Base-by-base conservation (phyloP, 257 asterid species). In the Plantago elongata region DNA sequence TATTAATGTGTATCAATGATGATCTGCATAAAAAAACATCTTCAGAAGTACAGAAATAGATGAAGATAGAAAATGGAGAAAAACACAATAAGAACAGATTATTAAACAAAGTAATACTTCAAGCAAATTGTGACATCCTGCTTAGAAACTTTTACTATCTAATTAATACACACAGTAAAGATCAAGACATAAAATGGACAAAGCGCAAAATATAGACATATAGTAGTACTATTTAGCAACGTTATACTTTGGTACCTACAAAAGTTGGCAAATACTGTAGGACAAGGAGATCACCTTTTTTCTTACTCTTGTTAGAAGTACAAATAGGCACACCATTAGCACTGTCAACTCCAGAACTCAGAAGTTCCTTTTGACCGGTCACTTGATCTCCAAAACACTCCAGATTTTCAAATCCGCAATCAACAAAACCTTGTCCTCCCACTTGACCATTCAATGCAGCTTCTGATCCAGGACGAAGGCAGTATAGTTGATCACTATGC, bases 381-480 rank as follows among this genome's bases (percentile, higher is more conserved):
- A 62, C 69, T 22, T 69, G 90, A 73, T 69, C 67, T 54, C 90
- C 95, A 66, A 69, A 42, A 75, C 95, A 88, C 7, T 67, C 88
- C 58, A 78, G 77, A 75, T 73, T 66, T 61, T 83, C 93, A 61
- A 79, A 77, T 66, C 81, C 93, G 72, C 93, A 86, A 57, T 77
- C 95, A 55, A 48, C 75, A 46, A 75, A 69, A 30, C 79, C 87
- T 61, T 79, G 89, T 22, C 71, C 76, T 43, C 48, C 73, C 54
- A 86, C 65, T 12, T 79, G 89, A 14, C 72, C 76, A 46, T 58
- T 75, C 61, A 86, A 69, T 14, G 65, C 83, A 38, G 81, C 74
- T 67, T 86, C 97, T 22, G 83, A 57, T 52, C 93, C 95, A 48
- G 84, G 86, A 44, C 75, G 87, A 61, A 82, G 83, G 73, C 99